A percentile compares a stretch with the other conserved stretches of the same genome.
phyloP scores from a whole-genome alignment of 2,329 filamentous ascomycete genomes.

The Colletotrichum salicis region DNA sequence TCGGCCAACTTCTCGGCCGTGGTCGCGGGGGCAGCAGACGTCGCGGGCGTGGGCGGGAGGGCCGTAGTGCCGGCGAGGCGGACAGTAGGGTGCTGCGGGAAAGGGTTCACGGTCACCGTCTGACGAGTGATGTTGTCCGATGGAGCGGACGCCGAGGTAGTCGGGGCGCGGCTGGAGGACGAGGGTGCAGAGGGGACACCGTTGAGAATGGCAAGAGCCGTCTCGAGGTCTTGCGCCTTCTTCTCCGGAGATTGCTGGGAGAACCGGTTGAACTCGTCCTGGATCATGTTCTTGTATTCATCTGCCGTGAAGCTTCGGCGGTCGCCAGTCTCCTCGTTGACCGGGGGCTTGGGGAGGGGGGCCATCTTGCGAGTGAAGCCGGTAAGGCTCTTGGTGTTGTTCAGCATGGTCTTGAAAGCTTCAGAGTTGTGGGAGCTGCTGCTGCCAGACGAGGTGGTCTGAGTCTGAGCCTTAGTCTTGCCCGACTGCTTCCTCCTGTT shows the following conservation, averaged over 20 bases:
- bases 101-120: constrained; percentile 9
- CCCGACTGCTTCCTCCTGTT: not conserved
- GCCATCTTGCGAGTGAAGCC: not conserved
- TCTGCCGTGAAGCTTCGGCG: constrained; percentile 15
- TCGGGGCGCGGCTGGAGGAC: too few relatives aligned
- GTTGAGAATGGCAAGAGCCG: not conserved
- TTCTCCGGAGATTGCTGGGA: constrained; percentile 19
- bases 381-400: not conserved
- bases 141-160: not conserved
- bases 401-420: not conserved
- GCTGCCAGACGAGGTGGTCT: not conserved
- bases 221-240: not conserved
- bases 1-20: constrained; percentile 11
- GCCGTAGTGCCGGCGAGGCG: not conserved
- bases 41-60: constrained; percentile 26
- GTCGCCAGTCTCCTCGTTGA: not conserved
- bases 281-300: constrained; percentile 21
- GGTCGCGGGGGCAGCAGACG: not conserved
- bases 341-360: not conserved
- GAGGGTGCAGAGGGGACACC: not conserved
- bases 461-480: not conserved
- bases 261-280: constrained; percentile 19
- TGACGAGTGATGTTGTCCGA: constrained; percentile 7
- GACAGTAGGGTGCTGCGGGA: not conserved
- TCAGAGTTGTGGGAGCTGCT: not conserved